These are phyloP conservation scores for Chaetoscypha palmicola DNA, from an alignment of 2,329 filamentous ascomycete species.

Conservation along the genomic window DNA sequence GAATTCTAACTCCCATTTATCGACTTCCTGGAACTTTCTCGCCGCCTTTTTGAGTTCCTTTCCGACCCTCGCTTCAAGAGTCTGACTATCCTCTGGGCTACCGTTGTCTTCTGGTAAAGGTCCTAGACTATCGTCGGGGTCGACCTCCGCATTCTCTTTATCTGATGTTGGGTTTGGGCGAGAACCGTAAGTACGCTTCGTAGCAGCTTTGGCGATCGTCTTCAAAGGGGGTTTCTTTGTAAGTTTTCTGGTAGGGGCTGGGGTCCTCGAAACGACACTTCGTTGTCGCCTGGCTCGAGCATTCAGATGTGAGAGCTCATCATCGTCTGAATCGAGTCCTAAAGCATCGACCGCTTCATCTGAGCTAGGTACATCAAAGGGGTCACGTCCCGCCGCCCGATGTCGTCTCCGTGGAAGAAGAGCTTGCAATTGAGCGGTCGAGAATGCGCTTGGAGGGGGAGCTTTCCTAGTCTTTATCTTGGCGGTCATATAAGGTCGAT, in stretches of 20 bases:
- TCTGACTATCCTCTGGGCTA: slow-evolving; percentile 32
- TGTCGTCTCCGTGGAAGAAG: slow-evolving; percentile 31
- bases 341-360: slow-evolving; percentile 42
- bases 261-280: slow-evolving; percentile 16
- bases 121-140: slow-evolving; percentile 36
- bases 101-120: slow-evolving; percentile 34
- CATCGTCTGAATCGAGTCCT: slow-evolving; percentile 44
- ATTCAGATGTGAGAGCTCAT: slow-evolving; percentile 46
- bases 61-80: slow-evolving; percentile 36
- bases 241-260: slow-evolving; percentile 21
- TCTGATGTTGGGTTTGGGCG: slow-evolving; percentile 37
- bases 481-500: slow-evolving; percentile 28
- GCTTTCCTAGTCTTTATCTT: slow-evolving; percentile 16
- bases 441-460: slow-evolving; percentile 22
- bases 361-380: slow-evolving; percentile 37
- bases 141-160: slow-evolving; percentile 47
- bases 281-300: slow-evolving; percentile 32
- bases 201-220: slow-evolving; percentile 15
- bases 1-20: slow-evolving; percentile 61
- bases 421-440: slow-evolving; percentile 33
- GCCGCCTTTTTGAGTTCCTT: slow-evolving; percentile 47
- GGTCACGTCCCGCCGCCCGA: slow-evolving; percentile 23
- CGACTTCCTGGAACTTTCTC: slow-evolving; percentile 62
- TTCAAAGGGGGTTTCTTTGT: slow-evolving; percentile 17
- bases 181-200: slow-evolving; percentile 42